Conservation (phyloP, 2,329 filamentous ascomycete genomes). For the Hypoxylon rubiginosum region DNA sequence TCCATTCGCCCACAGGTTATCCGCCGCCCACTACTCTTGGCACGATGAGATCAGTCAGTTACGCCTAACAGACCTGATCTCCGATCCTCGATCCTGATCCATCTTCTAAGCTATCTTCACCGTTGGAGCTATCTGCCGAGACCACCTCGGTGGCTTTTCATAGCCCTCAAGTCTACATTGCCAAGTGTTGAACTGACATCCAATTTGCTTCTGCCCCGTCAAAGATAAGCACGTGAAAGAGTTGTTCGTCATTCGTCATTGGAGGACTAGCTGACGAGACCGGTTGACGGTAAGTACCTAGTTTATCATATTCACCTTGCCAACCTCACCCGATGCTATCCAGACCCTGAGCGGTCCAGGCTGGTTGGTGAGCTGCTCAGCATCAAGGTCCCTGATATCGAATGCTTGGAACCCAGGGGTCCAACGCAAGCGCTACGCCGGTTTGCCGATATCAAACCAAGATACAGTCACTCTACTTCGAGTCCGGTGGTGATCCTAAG, state of each 20-base stretch:
- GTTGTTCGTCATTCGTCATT: slow-evolving; percentile 12
- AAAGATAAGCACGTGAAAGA: slow-evolving; percentile 33
- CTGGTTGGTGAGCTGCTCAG: slow-evolving; percentile 15
- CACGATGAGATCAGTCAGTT: slow-evolving; percentile 31
- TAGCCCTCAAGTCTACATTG: slow-evolving; percentile 25
- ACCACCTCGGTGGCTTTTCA: slow-evolving; percentile 18
- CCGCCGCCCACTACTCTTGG: slow-evolving; percentile 31
- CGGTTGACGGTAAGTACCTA: slow-evolving; percentile 20
- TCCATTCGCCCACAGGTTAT: slow-evolving; percentile 12
- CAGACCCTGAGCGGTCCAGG: slow-evolving; percentile 14
- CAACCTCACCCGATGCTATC: slow-evolving; percentile 31
- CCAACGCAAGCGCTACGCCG: neutral
- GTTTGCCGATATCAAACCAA: slow-evolving; percentile 6
- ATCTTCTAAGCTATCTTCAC: slow-evolving; percentile 31
- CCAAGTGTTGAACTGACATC: slow-evolving; percentile 37
- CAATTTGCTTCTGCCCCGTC: slow-evolving; percentile 27
- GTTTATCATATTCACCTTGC: slow-evolving; percentile 21
- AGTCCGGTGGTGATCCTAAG: slow-evolving; percentile 5
- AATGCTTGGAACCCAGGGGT: slow-evolving; percentile 14
- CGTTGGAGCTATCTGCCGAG: slow-evolving; percentile 29
- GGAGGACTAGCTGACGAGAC: slow-evolving; percentile 14
- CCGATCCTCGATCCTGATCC: slow-evolving; percentile 25
- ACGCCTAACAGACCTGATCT: slow-evolving; percentile 34
- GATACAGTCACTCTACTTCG: slow-evolving; percentile 7
- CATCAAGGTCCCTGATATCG: slow-evolving; percentile 15